Base-by-base conservation (phyloP, 2,329 filamentous ascomycete genomes). In the Penicillium olsonii region DNA sequence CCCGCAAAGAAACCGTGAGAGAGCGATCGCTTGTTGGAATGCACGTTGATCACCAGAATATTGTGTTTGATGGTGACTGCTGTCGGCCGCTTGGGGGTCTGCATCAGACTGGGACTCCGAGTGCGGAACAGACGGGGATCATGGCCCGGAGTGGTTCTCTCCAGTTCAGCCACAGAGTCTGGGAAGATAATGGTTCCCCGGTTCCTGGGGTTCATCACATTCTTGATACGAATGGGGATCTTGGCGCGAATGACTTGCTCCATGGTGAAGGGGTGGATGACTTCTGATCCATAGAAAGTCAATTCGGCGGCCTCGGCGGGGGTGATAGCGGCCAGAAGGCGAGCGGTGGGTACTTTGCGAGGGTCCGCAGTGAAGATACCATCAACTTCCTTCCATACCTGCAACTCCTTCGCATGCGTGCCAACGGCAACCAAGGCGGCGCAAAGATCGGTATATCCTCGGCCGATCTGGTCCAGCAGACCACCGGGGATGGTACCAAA, bases 341-440 rank as follows among this genome's bases (percentile, higher is more conserved):
- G 82, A n/a, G 94, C 95, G 1, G 92, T 97, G 3, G 92, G 92
- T 33, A 95, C 90, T 71, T 94, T 95, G 61, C 87, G 84, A 3
- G 90, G 90, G 65, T 96, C 92, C 5, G 85, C 85, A 1, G 85
- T 88, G 72, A 96, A 94, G 67, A 97, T 95, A 51, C 91, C 92
- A 70, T 99, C 94, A 6, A 99, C 94, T 69, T 99, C 94, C 76
- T 99, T 99, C 94, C 94, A 97, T 56, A 99, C 88, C 71, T 99
- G 94, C 44, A 99, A 80, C 71, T 99, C 94, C 45, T 87, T 78
- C 1, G 94, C 94, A 61, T 84, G 79, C n/a, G 95, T 77, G 4
- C 91, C 92, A 9, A 99, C 92, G 1, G 94, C 91, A 43, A 92
- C 87, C 14, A 99, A 78, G 5, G 94, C 92, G 11, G 94, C 92